A percentile compares a stretch with the other conserved stretches of the same genome.
These are phyloP conservation scores for Coemansia sp. DNA, from an alignment of 192 early-diverging fungal genomes.

Conservation along the genomic window DNA sequence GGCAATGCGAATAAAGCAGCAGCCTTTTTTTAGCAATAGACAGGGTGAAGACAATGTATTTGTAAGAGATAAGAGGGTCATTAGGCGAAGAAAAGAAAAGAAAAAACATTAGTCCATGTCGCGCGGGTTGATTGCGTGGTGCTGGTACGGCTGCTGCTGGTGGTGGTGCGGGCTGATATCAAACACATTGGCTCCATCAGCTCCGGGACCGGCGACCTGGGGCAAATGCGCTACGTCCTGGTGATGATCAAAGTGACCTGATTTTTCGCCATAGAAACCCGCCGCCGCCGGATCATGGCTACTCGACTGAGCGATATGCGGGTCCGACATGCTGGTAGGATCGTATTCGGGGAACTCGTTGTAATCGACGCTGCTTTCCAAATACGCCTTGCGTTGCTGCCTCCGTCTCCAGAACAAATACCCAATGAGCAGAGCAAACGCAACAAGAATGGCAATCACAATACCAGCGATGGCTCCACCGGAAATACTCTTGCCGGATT, in stretches of 20 bases:
- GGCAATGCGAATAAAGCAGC: too few relatives aligned
- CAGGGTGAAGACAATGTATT: too few relatives aligned
- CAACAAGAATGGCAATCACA: constrained; percentile 22
- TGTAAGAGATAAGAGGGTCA: neutral
- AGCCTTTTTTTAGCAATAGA: too few relatives aligned
- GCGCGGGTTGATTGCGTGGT: constrained; percentile 30
- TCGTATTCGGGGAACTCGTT: constrained; percentile 55
- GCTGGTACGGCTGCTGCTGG: too few relatives aligned
- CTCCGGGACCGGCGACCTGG: neutral
- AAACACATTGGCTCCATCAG: constrained; percentile 19
- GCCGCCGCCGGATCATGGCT: constrained; percentile 4
- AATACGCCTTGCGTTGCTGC: constrained; percentile 27
- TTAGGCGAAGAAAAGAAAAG: neutral
- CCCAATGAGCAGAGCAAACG: constrained; percentile 14
- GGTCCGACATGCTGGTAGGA: constrained; percentile 11
- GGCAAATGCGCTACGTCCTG: too few relatives aligned
- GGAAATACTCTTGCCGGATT: neutral
- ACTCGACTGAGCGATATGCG: neutral
- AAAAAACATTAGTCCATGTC: constrained; percentile 29
- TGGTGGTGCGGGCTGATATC: constrained; percentile 32
- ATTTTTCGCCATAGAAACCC: constrained; percentile 14
- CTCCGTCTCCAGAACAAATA: constrained; percentile 42
- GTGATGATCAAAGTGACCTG: neutral
- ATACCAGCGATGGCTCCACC: constrained; percentile 50
- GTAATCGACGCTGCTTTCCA: constrained; percentile 38